These are phyloP conservation scores for Hypoxylon sp. DNA, from an alignment of 2,329 filamentous ascomycete species.

Conservation along the genomic window DNA sequence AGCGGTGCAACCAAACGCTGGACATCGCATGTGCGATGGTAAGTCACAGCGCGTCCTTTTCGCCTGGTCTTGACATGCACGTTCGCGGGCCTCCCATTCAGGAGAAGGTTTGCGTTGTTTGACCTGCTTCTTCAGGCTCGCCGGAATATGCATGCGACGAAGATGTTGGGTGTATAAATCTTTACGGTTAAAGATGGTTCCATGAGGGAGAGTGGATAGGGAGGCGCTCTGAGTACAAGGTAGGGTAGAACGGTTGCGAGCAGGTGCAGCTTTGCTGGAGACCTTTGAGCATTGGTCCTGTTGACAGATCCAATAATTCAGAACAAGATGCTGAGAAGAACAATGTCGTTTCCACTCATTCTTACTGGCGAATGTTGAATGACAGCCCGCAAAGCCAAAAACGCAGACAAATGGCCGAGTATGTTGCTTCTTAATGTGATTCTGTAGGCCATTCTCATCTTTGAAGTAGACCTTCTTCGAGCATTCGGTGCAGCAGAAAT, in stretches of 20 bases:
- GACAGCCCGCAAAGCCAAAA: conserved; percentile 83
- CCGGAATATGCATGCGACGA: conserved; percentile 83
- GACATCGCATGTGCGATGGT: conserved; percentile 74
- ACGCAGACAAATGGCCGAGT: conserved; percentile 80
- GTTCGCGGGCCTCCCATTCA: conserved; percentile 69
- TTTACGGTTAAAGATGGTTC: conserved; percentile 86
- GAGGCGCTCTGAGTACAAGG: conserved; percentile 30
- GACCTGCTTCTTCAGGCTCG: conserved; percentile 58
- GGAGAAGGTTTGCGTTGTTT: conserved; percentile 56
- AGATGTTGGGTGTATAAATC: conserved; percentile 93
- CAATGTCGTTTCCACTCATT: conserved; percentile 98
- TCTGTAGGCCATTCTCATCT: conserved; percentile 62
- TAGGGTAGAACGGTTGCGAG: conserved; percentile 44
- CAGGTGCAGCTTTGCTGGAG: conserved; percentile 44
- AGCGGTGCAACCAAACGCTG: conserved; percentile 71
- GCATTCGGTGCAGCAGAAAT: conserved; percentile 58
- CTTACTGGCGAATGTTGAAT: conserved; percentile 80
- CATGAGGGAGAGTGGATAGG: conserved; percentile 63
- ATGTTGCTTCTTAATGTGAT: conserved; percentile 68
- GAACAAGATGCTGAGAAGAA: conserved; percentile 81
- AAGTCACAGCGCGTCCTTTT: conserved; percentile 71
- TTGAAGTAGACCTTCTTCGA: conserved; percentile 59
- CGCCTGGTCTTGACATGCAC: conserved; percentile 71
- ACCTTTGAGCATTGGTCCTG: conserved; percentile 68
- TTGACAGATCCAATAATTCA: conserved; percentile 82